Percentiles rank a stretch among this genome's conserved stretches.
phyloP scores from a whole-genome alignment of 805 yeast species.

The Metschnikowia reukaufii region DNA sequence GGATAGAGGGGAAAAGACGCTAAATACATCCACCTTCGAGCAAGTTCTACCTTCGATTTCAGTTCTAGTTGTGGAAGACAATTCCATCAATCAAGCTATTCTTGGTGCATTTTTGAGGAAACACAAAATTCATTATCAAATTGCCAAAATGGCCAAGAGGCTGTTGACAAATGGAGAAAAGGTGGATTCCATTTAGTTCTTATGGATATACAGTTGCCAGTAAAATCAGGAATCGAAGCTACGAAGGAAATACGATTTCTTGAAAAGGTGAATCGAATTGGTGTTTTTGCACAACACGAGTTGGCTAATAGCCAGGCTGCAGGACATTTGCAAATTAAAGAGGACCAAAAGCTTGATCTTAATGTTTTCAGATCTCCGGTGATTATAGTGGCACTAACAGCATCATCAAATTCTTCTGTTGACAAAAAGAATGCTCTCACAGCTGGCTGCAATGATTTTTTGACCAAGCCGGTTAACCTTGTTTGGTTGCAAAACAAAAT shows the following conservation, averaged over 20 bases:
- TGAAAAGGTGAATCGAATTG: slow-evolving; percentile 79
- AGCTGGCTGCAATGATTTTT: slow-evolving; percentile 96
- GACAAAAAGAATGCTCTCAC: slow-evolving; percentile 90
- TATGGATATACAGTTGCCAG: slow-evolving; percentile 97
- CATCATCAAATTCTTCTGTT: slow-evolving; percentile 72
- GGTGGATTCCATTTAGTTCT: slow-evolving; percentile 94
- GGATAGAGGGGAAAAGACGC: slow-evolving; percentile 6
- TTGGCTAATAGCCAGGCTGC: slow-evolving; percentile 22
- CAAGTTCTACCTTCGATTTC: slow-evolving; percentile 86
- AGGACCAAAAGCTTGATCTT: slow-evolving; percentile 58
- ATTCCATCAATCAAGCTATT: slow-evolving; percentile 89
- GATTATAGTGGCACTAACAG: slow-evolving; percentile 96
- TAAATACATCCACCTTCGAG: slow-evolving; percentile 40
- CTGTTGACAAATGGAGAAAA: slow-evolving; percentile 87
- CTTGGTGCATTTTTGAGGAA: slow-evolving; percentile 83
- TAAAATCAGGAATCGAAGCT: slow-evolving; percentile 93
- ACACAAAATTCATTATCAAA: slow-evolving; percentile 77
- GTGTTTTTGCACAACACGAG: slow-evolving; percentile 53
- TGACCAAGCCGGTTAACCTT: slow-evolving; percentile 93
- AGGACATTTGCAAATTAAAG: slow-evolving; percentile 28
- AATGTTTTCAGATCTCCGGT: slow-evolving; percentile 84
- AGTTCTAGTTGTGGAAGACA: slow-evolving; percentile 94
- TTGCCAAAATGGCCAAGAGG: slow-evolving; percentile 96
- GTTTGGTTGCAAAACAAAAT: slow-evolving; percentile 93
- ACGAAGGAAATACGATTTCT: slow-evolving; percentile 85